Conservation (phyloP, 352 stramenopile genomes). For the Globisporangium megalacanthum region DNA sequence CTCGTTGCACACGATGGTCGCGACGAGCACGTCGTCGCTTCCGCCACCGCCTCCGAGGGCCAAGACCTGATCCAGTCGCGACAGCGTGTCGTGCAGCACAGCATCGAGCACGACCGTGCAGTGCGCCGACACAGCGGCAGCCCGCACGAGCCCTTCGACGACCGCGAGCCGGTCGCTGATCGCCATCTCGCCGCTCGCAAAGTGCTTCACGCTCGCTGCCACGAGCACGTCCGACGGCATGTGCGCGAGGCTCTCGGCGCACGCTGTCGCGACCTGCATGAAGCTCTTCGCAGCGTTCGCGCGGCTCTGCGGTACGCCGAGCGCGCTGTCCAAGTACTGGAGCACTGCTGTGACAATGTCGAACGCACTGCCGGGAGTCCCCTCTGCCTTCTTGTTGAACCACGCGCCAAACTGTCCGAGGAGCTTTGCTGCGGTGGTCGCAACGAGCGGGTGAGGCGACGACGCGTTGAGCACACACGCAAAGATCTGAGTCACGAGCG, state of each 20-base stretch:
- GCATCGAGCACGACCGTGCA: constrained; percentile 47
- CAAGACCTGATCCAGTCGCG: constrained; percentile 44
- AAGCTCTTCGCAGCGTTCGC: constrained; percentile 58
- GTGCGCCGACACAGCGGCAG: constrained; percentile 37
- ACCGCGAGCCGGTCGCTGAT: constrained; percentile 56
- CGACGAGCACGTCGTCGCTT: constrained; percentile 13
- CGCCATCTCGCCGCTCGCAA: constrained; percentile 25
- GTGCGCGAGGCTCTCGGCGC: constrained; percentile 34
- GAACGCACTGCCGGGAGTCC: constrained; percentile 21
- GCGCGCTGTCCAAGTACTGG: constrained; percentile 47
- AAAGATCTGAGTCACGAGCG: constrained; percentile 40
- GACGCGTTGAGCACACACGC: constrained; percentile 26
- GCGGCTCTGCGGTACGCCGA: constrained; percentile 29
- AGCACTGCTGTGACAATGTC: constrained; percentile 40
- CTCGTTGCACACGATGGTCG: constrained; percentile 35
- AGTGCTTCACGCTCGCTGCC: constrained; percentile 34
- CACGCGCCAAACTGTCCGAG: constrained; percentile 54
- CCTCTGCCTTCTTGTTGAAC: constrained; percentile 44
- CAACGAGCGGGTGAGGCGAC: constrained; percentile 34
- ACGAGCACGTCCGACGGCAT: constrained; percentile 40
- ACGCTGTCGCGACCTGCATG: constrained; percentile 61
- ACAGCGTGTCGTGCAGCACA: constrained; percentile 40
- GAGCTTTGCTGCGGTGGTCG: constrained; percentile 38
- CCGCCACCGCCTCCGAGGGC: constrained; percentile 1
- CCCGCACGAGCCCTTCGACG: constrained; percentile 59